Evolutionary conservation across 73 alveolate species (phyloP), one percentile per base, ranked within the genome.

Genomic region (Effrenium voratum): DNA sequence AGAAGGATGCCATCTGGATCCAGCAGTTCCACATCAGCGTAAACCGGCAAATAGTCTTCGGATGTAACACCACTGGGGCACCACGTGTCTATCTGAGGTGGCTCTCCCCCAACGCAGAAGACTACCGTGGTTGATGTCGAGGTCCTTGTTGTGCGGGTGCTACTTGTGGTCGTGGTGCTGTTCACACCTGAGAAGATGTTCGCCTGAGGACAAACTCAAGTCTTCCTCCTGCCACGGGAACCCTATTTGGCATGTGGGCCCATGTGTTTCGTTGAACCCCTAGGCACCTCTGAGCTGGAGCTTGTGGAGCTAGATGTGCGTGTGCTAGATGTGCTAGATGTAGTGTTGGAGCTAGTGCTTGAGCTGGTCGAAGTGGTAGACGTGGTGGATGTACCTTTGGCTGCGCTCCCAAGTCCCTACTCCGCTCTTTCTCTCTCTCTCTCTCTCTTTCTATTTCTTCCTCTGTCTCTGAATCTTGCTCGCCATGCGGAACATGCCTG

Each of bases 31-130:
- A 63, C 95, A 44, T 87, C 95, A 0, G 85, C 95, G 38, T 87
- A 87, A 70, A 87, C 34, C 0, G 95, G 95, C 85, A 87, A 34
- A n/a, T 36, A 83, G 2, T 47, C 44, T 24, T 87, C 95, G 13
- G 83, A 63, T 36, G 68, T 76, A 45, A 87, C 95, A 24, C 84
- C 95, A 32, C 95, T 87, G 66, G 95, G 85, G 50, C 95, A 87
- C 95, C 95, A 87, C 2, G 84, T 66, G 95, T 87, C 95, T n/a
- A 16, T 87, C 84, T 87, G 95, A 3, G 92, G 49, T 46, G 19
- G 92, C 30, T 59, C 85, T 22, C 66, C 55, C 28, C 84, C 44
- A 32, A 34, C 38, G 70, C 95, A 87, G 84, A 83, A 87, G 6
- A 84, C n/a, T 5, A 49, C 38, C 32, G 68, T 68, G 16, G 95